Base-by-base conservation (phyloP, 169 alveolate genomes). In the Miamiensis avidus region DNA sequence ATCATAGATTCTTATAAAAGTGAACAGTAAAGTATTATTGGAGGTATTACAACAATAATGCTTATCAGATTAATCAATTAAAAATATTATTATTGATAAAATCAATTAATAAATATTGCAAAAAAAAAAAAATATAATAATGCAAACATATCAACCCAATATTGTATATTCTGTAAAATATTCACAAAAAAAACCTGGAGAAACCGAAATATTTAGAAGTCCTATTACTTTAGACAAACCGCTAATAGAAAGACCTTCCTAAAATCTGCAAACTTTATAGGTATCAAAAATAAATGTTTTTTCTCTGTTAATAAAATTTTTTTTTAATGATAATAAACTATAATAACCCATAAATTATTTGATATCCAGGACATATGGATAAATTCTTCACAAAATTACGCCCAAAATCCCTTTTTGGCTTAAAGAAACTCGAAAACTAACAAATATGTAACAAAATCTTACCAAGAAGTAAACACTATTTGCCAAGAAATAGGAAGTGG, bases 331-430 rank as follows among this genome's bases (percentile, higher is more conserved):
- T 78, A 33, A 65, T 33, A 78, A 30, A 33, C 31, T n/a, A 26
- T 25, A 29, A 78, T 81, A 31, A 34, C 69, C 28, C 76, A 29
- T 34, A 74, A 82, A 29, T 31, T 73, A 25, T 28, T 25, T 4
- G 75, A 65, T 1, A 74, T 85, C 33, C 82, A 85, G 65, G 86
- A 85, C 73, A 33, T 74, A 33, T 79, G 82, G 74, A 6, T 32
- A 16, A 79, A 74, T 31, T 34, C 28, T 69, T 75, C 29, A 28
- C 29, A 75, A 74, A 75, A 25, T 0, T 31, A 33, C 65, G 76
- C 29, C 27, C 28, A 0, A 69, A 29, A 34, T 34, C 26, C 30
- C 73, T 77, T 34, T 33, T 81, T 77, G 82, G 32, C 34, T 33
- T 33, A 69, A 26, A 78, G 90, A 29, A 78, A 74, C 28, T 32